Percentiles rank a stretch among this genome's conserved stretches.
Evolutionary conservation across 306 rosid species (phyloP).

Genomic region (Vigna angularis): DNA sequence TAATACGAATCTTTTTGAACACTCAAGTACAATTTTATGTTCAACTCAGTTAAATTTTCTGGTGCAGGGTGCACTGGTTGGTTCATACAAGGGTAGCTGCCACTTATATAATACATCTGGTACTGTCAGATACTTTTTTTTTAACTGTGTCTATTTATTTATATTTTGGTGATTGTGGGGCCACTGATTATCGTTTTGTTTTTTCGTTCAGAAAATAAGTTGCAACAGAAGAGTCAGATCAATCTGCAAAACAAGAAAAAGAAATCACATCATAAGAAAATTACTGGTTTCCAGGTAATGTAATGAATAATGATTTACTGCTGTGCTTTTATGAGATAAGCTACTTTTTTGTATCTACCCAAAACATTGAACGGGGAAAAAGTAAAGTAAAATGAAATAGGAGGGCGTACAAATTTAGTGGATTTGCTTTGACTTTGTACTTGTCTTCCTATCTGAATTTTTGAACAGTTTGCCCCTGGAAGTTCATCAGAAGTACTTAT

Average conservation of each 20-base stretch:
- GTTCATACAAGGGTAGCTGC: conserved; percentile 97
- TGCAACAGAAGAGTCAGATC: conserved; percentile 82
- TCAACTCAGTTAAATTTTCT: conserved; percentile 41
- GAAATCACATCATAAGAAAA: conserved; percentile 90
- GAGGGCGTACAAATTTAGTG: neutral
- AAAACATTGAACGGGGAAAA: conserved; percentile 13
- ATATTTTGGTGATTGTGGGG: conserved; percentile 34
- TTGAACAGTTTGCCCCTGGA: conserved; percentile 95
- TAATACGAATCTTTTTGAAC: conserved; percentile 32
- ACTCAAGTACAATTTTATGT: conserved; percentile 30
- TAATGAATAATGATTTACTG: conserved; percentile 38
- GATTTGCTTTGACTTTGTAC: conserved; percentile 35
- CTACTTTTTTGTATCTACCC: conserved; percentile 19
- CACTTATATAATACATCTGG: conserved; percentile 84
- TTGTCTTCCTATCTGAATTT: conserved; percentile 41
- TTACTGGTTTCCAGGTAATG: conserved; percentile 97
- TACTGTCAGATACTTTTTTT: conserved; percentile 44
- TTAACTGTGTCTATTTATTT: neutral
- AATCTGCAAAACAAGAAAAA: conserved; percentile 96
- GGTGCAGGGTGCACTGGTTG: conserved; percentile 93
- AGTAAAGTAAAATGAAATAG: neutral
- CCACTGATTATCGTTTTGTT: conserved; percentile 34
- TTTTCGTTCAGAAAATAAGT: conserved; percentile 76
- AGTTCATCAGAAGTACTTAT: conserved; percentile 92
- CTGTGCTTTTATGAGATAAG: conserved; percentile 29